Base-by-base conservation (phyloP, 768 basidiomycete species). In the Podaxis sp. region DNA sequence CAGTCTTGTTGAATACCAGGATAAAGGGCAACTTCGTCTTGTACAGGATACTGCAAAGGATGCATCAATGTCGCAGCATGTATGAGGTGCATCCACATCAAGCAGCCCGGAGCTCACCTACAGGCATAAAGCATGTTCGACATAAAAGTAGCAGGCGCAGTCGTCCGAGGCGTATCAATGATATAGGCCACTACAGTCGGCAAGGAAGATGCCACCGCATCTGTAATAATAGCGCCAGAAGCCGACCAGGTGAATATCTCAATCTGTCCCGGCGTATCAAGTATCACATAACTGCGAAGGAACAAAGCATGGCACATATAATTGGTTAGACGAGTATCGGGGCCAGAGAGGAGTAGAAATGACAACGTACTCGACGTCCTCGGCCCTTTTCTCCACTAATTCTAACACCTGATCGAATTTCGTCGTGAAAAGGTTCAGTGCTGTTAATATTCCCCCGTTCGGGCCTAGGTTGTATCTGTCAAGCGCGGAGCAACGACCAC, bases 171-270 rank as follows among this genome's bases (percentile, higher is more conserved):
- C 3, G 97, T 99, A 73, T 99, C 97, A 66, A 99, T 93, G 62
- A 99, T 84, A 70, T 98, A 99, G 14, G 97, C 97, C 37, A 99
- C 87, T 36, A 96, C 93, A 1, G 97, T 89, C 4, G 97, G 97
- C 60, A 98, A 78, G 0, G 95, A 86, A 2, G 93, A 91, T 0
- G 97, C 97, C 44, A 99, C 81, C 16, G 97, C 93, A 70, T 98
- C 95, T 44, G 97, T 99, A 67, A 99, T 98, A 69, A 99, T 99
- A 10, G 96, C 89, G 4, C 97, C 97, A 50, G 95, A 98, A 1
- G 97, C 97, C 0, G 95, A 98, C 97, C 97, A 99, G 53, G 97
- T 99, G 71, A 99, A 99, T 65, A 98, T 99, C 75, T 99, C 97
- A 68, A 99, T 99, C 74, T 99, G 97, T 3, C 97, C 97, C 5